phyloP scores from a whole-genome alignment of 352 stramenopile genomes.

The Poterioochromonas sp. region DNA sequence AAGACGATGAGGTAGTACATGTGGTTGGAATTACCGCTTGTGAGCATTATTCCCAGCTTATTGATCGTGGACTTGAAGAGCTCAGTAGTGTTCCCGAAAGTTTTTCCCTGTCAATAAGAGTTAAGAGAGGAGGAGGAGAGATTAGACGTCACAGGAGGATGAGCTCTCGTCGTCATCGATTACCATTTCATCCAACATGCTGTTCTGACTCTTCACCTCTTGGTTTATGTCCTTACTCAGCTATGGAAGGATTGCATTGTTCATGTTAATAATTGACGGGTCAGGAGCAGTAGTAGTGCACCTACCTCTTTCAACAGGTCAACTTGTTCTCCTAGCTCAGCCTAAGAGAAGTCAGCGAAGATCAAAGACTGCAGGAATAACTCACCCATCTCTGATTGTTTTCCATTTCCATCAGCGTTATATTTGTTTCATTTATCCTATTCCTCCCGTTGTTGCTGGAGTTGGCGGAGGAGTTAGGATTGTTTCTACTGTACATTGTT shows the following conservation, averaged over 20 bases:
- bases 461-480: too few species aligned
- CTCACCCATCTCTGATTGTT: constrained; percentile 22
- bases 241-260: not conserved
- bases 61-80: constrained; percentile 14
- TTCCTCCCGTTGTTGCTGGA: not conserved
- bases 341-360: not conserved
- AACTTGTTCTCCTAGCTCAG: constrained; percentile 21
- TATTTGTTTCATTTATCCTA: not conserved
- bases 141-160: not conserved
- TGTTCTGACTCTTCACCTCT: constrained; percentile 27
- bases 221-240: constrained; percentile 9
- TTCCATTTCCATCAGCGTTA: constrained; percentile 19
- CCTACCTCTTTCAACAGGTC: not conserved
- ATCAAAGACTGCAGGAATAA: not conserved
- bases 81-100: not conserved
- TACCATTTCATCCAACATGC: constrained; percentile 21
- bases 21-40: not conserved
- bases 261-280: not conserved
- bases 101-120: not conserved
- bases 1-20: constrained; percentile 31
- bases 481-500: too few species aligned
- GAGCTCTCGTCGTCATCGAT: not conserved
- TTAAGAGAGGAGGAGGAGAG: not conserved
- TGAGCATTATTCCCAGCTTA: constrained; percentile 22
- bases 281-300: not conserved